Evolutionary conservation across 2,329 filamentous ascomycete genomes (phyloP), one percentile per base, ranked within the genome.

Genomic region (Fusarium incarnatum): DNA sequence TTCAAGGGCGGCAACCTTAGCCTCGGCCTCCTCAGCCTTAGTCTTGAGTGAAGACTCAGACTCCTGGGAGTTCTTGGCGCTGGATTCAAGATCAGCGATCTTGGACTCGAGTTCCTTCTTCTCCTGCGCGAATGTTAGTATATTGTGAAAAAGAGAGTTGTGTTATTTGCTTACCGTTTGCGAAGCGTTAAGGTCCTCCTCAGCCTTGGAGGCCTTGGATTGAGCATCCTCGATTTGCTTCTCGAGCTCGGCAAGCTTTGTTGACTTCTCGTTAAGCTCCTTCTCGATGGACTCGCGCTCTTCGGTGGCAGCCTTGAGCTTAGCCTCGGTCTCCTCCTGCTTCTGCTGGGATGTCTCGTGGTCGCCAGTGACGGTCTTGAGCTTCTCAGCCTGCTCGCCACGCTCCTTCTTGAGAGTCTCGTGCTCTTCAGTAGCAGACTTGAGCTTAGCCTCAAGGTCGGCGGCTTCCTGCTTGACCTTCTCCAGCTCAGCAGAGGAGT

Each of bases 141-240:
- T 28, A 9, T 25, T 18, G 15, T 6, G 7, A 8, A 3, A 22
- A 9, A 32, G 23, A 16, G 13, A 20, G 30, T 23, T 27, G 40
- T 44, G 22, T 23, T 23, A 25, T 22, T 32, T 41, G 56, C 77
- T 68, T 77, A 81, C 80, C 27, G 71, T 67, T 46, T 79, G 69
- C 3, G 75, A 73, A 30, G 75, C 64, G 54, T 78, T 73, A 10
- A 84, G 74, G 50, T 81, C 76, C 22, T 80, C 79, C 27, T 79
- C 75, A 13, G 78, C 77, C 72, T 82, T 79, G 25, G 77, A 73
- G 6, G 78, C 77, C 67, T 81, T 80, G 58, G 78, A 73, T 59
- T 81, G 76, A 6, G 80, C 80, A 50, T 76, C 75, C 56, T 81
- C 77, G 8, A 68, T 67, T 60, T 81, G 67, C 56, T 74, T 73